Evolutionary conservation across 768 basidiomycete species (phyloP), one percentile per base, ranked within the genome.

Genomic region (Termitomyces sp.): DNA sequence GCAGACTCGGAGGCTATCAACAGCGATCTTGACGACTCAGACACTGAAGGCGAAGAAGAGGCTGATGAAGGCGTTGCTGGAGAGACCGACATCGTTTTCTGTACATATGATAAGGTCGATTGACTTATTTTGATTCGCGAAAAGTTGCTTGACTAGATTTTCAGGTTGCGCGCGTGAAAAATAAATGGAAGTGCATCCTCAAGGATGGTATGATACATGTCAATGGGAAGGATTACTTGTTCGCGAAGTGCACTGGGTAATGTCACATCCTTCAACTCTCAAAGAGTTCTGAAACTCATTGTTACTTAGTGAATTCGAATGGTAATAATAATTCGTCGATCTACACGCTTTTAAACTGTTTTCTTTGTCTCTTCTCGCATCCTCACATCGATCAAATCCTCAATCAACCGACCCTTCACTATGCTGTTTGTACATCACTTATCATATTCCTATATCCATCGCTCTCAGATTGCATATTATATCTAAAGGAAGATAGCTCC

Each of bases 171-270:
- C 83, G 97, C n/a, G 96, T 98, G 26, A 99, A 98, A 76, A 98
- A 97, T 77, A 99, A 98, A 77, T 99, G 97, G 97, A 99, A 98
- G 78, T 95, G 94, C 59, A 86, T 92, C 24, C 81, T 99, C 52
- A 97, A 97, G 73, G 97, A 98, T 63, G 97, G 97, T 3, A 93
- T 98, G 87, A 91, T 98, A 61, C 92, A 94, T 64, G 84, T 97
- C 64, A 97, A 97, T 62, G 96, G 96, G 31, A 93, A 91, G 66
- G 97, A 99, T 67, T 99, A 98, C 74, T 81, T 99, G 16, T 99
- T 99, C 68, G 84, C 91, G 54, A 96, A 97, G 72, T 98, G 96
- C 74, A 94, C 86, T 6, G 96, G 96, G 96, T 98, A 68, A 69
- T 18, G 29, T 42, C 29, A 13, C 39, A 33, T 56, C 41, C 15